Percentiles rank a stretch among this genome's conserved stretches.
Conservation (phyloP, 192 early-diverging fungal species). For the Backusella tuberculispora region DNA sequence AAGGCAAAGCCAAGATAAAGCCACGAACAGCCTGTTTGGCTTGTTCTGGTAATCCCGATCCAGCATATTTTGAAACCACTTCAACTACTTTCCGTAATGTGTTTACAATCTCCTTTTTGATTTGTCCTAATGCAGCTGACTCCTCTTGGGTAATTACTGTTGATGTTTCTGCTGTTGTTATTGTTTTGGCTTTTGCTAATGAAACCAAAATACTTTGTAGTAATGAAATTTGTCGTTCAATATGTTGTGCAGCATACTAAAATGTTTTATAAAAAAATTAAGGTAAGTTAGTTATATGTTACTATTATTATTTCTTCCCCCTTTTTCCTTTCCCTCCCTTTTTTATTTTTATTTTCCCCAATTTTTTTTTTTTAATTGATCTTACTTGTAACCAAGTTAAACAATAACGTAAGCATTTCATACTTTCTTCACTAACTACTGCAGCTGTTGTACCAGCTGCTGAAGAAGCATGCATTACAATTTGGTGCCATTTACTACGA, state of each 20-base stretch:
- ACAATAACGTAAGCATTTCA: conserved; percentile 88
- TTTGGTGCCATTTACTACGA: conserved; percentile 60
- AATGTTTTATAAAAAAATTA: conserved; percentile 7
- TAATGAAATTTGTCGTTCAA: conserved; percentile 67
- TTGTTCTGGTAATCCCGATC: conserved; percentile 79
- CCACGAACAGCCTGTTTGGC: conserved; percentile 81
- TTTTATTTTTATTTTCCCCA: neutral
- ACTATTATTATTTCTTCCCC: neutral
- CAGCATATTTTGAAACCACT: conserved; percentile 86
- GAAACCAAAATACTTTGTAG: conserved; percentile 63
- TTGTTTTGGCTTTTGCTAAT: conserved; percentile 32
- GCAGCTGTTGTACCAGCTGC: conserved; percentile 71
- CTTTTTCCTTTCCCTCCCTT: conserved; percentile 44
- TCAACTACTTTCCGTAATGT: conserved; percentile 87
- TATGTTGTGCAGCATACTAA: conserved; percentile 76
- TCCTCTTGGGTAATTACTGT: conserved; percentile 31
- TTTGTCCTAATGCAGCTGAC: conserved; percentile 51
- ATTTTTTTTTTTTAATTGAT: no score
- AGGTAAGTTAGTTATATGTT: neutral
- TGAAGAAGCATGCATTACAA: conserved; percentile 62
- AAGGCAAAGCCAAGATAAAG: conserved; percentile 84
- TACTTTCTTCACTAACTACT: conserved; percentile 86
- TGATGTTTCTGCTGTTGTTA: neutral
- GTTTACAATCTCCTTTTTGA: conserved; percentile 81
- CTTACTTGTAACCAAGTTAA: conserved; percentile 80